Base-by-base conservation (phyloP, 257 asterid species). In the Salvia miltiorrhiza region DNA sequence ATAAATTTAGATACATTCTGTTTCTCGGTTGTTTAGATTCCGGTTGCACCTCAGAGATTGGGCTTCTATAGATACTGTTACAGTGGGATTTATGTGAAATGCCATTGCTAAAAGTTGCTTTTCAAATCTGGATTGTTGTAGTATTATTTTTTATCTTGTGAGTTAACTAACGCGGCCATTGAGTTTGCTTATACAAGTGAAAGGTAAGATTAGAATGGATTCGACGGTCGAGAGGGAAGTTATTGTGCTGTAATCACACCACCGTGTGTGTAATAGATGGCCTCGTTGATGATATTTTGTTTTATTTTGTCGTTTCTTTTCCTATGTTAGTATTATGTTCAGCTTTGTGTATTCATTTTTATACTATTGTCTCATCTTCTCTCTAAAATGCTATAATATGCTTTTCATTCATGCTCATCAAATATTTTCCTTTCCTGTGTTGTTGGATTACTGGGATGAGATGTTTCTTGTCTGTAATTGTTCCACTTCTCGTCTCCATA, bases 11-110 rank as follows among this genome's bases (percentile, higher is more conserved):
- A 62, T 43, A 30, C 61, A 48, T 60, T 48, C 37, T 13, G 20
- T 57, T 49, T n/a, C 9, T 49, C 32, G 47, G 28, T 49, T 28
- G 11, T 48, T 39, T 55, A 16, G 44, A 53, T 37, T 70, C 11
- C 30, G 4, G 19, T 37, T 33, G 24, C 23, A 20, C 19, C 52
- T 68, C 24, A 50, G 58, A 41, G 8, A 28, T 52, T 59, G 19
- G 41, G 58, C 33, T 56, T 39, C 7, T 39, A 8, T 33, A 4
- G 23, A 17, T 48, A 11, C 1, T 59, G 17, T 69, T 41, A 13
- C 41, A 41, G 57, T 64, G 73, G 17, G 20, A 64, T 45, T 58
- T 60, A 23, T 65, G 55, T 41, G 70, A 56, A 21, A 17, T 41
- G 40, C 30, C 62, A 33, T 41, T 56, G 39, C 52, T 24, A 57